These are phyloP conservation scores for Cladophialophora bantiana DNA, from an alignment of 2,329 filamentous ascomycete genomes.

Conservation along the genomic window DNA sequence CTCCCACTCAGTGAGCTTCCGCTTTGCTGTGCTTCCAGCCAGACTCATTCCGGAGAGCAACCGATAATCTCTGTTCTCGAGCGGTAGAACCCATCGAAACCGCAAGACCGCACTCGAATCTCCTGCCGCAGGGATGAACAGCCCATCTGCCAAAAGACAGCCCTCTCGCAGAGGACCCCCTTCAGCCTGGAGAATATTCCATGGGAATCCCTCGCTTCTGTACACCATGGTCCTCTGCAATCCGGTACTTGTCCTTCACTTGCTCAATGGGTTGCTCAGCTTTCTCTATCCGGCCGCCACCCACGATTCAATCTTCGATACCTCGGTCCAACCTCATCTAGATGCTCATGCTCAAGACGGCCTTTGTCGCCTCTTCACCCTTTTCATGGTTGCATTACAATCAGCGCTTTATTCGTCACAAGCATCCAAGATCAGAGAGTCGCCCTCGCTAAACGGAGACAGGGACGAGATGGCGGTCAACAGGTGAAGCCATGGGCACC, in stretches of 20 bases:
- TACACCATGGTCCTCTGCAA: slow-evolving; percentile 50
- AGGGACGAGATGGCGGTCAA: not conserved
- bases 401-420: slow-evolving; percentile 38
- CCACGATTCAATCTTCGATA: slow-evolving; percentile 41
- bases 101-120: not conserved
- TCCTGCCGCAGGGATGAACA: not conserved
- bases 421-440: not conserved
- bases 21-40: not conserved
- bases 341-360: slow-evolving; percentile 49
- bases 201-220: slow-evolving; percentile 39
- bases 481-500: not conserved
- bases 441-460: not conserved
- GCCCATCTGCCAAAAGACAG: not conserved
- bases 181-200: slow-evolving; percentile 14
- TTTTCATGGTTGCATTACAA: slow-evolving; percentile 49
- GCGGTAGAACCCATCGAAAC: not conserved
- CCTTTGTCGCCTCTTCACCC: slow-evolving; percentile 51
- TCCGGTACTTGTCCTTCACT: slow-evolving; percentile 49
- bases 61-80: not conserved
- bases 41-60: not conserved
- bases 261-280: slow-evolving; percentile 50
- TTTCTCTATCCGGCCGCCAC: slow-evolving; percentile 45
- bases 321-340: slow-evolving; percentile 44
- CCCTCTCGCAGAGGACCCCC: not conserved
- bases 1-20: not conserved